These are phyloP conservation scores for Puccinellia tenuiflora DNA, from an alignment of 176 grass and related monocot genomes.

Conservation along the genomic window DNA sequence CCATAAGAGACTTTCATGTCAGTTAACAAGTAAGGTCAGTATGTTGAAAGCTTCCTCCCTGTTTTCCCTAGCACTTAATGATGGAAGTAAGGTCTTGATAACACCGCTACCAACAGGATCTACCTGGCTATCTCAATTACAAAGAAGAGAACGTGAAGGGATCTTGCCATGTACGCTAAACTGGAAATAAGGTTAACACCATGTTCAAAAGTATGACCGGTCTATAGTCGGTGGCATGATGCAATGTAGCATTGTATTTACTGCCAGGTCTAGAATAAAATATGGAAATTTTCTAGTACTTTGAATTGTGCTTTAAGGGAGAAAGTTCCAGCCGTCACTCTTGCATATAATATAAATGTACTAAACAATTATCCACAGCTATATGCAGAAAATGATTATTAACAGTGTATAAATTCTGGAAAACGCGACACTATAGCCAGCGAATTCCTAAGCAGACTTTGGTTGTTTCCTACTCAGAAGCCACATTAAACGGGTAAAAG, in stretches of 20 bases:
- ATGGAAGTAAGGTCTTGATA: slow-evolving; percentile 20
- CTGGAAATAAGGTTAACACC: slow-evolving; percentile 1
- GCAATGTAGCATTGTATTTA: background rate
- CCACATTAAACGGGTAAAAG: background rate
- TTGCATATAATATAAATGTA: background rate
- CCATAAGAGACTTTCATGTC: background rate
- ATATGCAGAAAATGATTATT: slow-evolving; percentile 5
- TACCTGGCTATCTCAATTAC: background rate
- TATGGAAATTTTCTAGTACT: background rate
- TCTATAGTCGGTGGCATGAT: background rate
- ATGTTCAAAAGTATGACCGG: background rate
- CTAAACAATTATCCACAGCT: background rate
- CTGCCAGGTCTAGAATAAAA: background rate
- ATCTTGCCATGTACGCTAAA: slow-evolving; percentile 1
- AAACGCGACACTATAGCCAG: background rate
- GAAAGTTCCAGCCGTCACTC: background rate
- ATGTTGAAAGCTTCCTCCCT: slow-evolving; percentile 1
- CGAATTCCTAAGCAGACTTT: background rate
- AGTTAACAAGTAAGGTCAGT: background rate
- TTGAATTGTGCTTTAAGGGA: background rate
- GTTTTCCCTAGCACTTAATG: background rate
- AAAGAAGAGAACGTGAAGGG: background rate
- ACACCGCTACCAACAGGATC: background rate
- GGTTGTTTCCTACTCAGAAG: background rate
- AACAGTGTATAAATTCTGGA: background rate